Evolutionary conservation across 768 basidiomycete species (phyloP), one percentile per base, ranked within the genome.

Genomic region (Collybia sp.): DNA sequence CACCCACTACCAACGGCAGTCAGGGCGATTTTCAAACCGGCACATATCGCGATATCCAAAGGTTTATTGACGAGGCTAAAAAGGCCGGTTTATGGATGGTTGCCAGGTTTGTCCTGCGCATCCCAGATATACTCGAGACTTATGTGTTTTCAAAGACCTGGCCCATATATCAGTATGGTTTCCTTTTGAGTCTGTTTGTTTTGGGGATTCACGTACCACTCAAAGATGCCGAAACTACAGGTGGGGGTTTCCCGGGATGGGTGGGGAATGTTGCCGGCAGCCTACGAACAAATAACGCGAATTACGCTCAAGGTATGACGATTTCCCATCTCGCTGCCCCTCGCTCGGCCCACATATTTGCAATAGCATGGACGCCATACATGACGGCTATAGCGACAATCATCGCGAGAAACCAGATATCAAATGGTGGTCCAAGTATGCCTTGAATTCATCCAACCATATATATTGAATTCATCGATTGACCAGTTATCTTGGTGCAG

Each of bases 231-330:
- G 76, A 77, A 57, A 76, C 76, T 3, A 76, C 76, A 3, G 76
- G 76, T 6, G 76, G 76, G 12, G 76, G 79, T 4, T 77, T 80
- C 50, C 79, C 80, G 11, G 79, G 79, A 5, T 80, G 77, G 79
- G 74, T 76, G 30, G 77, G 73, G 6, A 76, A 77, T 57, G 72
- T 76, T 19, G 71, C 75, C 30, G 75, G 74, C 15, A 56, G 62
- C 34, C 66, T 77, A 45, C 65, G 77, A 31, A 77, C 76, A 15
- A 72, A 77, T 42, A 74, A 79, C 55, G 50, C 70, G 5, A 68
- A 65, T 42, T 81, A 77, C 54, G 66, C 66, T 30, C 58, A 69
- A 66, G 67, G 74, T 70, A 17, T 13, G 53, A n/a, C 8, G 25
- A 41, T 9, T 41, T 16, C 39, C 15, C 17, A 43, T 45, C 11